These are phyloP conservation scores for Botryococcus braunii DNA, from an alignment of 163 green algal species.

Conservation along the genomic window DNA sequence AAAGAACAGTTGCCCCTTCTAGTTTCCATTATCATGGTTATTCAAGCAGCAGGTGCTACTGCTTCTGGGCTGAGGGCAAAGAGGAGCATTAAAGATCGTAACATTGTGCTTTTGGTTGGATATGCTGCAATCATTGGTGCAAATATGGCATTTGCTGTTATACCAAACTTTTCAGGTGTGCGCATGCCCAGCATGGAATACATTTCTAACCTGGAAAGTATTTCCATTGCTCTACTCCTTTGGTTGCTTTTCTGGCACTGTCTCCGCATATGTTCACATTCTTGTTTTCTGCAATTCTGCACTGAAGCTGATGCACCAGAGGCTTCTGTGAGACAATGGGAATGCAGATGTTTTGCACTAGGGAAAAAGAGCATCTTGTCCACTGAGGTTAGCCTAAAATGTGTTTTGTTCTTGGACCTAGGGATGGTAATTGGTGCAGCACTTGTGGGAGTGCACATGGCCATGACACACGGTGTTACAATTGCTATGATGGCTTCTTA, in stretches of 20 bases:
- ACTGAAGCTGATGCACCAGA: too few species aligned
- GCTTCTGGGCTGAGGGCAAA: constrained; percentile 51
- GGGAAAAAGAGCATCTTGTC: too few species aligned
- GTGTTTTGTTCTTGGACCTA: too few species aligned
- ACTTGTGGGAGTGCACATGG: constrained; percentile 76
- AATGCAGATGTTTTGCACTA: too few species aligned
- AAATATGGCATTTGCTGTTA: constrained; percentile 41
- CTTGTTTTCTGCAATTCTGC: too few species aligned
- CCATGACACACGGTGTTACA: constrained; percentile 73
- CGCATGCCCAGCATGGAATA: too few species aligned
- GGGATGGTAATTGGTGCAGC: constrained; percentile 61
- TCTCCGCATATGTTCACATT: too few species aligned
- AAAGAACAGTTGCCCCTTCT: constrained; percentile 43
- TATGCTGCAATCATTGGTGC: constrained; percentile 62
- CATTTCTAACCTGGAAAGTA: too few species aligned
- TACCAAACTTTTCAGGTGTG: constrained; percentile 11
- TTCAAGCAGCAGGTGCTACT: constrained; percentile 47
- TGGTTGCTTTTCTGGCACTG: too few species aligned
- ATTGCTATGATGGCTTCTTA: constrained; percentile 72
- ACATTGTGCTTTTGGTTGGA: constrained; percentile 57
- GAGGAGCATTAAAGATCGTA: constrained; percentile 38
- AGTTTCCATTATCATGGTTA: constrained; percentile 44
- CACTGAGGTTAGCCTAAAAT: too few species aligned
- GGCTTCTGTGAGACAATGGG: too few species aligned
- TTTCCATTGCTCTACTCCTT: too few species aligned